Percentiles rank a stretch among this genome's conserved stretches.
Conservation (phyloP, 768 basidiomycete genomes). For the Macrolepiota albuminosa region DNA sequence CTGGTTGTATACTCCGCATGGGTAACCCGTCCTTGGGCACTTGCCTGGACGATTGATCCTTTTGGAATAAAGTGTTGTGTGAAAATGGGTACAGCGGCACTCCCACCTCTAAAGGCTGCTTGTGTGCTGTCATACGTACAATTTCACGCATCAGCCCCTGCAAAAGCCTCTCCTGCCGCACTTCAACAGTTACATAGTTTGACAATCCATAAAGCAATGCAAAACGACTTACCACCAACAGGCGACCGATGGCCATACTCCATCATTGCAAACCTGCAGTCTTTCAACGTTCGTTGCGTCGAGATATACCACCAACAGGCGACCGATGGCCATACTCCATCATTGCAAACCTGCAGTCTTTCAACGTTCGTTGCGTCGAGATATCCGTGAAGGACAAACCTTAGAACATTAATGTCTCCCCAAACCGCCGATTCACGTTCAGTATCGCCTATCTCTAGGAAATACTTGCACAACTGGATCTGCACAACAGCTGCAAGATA, state of each 20-base stretch:
- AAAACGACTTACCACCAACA: slow-evolving; percentile 63
- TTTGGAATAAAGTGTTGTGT: slow-evolving; percentile 57
- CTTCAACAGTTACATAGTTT: slow-evolving; percentile 30
- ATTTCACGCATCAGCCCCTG: slow-evolving; percentile 86
- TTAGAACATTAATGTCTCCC: slow-evolving; percentile 82
- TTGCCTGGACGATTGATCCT: slow-evolving; percentile 30
- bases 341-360: slow-evolving; percentile 65
- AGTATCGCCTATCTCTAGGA: slow-evolving; percentile 75
- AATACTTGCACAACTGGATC: slow-evolving; percentile 81
- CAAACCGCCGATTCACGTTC: slow-evolving; percentile 74
- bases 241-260: slow-evolving; percentile 76
- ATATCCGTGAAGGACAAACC: slow-evolving; percentile 40
- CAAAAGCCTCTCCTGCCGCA: slow-evolving; percentile 76
- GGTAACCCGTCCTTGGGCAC: slow-evolving; percentile 32
- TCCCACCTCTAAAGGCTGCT: slow-evolving; percentile 74
- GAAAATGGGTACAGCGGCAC: slow-evolving; percentile 82
- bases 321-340: slow-evolving; percentile 74
- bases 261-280: slow-evolving; percentile 72
- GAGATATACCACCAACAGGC: slow-evolving; percentile 64
- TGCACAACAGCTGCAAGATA: slow-evolving; percentile 86
- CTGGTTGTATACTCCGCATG: slow-evolving; percentile 34
- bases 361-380: too few species aligned
- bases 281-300: not conserved
- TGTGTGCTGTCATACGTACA: slow-evolving; percentile 75
- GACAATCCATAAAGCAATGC: slow-evolving; percentile 1